A percentile compares a stretch with the other conserved stretches of the same genome.
phyloP scores from a whole-genome alignment of 805 yeast species.

The Candida rishiriensis region DNA sequence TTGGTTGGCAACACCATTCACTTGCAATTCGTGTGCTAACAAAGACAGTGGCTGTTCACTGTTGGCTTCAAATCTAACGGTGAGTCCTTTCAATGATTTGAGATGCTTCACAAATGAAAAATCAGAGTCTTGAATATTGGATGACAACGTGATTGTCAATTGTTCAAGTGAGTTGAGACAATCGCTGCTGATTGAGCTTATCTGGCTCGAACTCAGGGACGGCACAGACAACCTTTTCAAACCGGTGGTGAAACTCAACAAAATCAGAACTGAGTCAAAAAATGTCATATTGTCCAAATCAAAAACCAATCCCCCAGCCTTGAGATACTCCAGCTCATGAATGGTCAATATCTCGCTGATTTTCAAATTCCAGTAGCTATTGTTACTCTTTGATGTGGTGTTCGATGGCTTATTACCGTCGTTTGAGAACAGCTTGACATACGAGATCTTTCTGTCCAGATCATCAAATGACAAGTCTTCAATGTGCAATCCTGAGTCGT shows the following conservation, averaged over 20 bases:
- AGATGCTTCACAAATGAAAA: conserved; percentile 3
- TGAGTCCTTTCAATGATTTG: conserved; percentile 7
- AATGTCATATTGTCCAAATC: conserved; percentile 8
- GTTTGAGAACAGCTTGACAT: conserved; percentile 1
- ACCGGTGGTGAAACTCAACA: conserved; percentile 13
- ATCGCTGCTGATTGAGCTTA: background rate
- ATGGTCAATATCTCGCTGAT: conserved; percentile 8
- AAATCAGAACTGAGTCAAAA: conserved; percentile 14
- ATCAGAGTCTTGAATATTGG: background rate
- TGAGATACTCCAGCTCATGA: conserved; percentile 7
- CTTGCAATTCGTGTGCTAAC: conserved; percentile 7
- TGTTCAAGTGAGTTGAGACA: conserved; percentile 3
- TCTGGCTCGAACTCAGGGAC: conserved; percentile 4
- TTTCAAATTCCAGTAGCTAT: conserved; percentile 12
- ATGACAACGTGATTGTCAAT: conserved; percentile 3
- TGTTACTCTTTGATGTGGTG: conserved; percentile 1
- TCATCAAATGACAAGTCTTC: conserved; percentile 15
- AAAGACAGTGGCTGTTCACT: conserved; percentile 14
- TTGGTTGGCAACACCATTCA: conserved; percentile 2
- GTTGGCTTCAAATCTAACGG: conserved; percentile 18
- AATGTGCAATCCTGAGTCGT: conserved; percentile 8
- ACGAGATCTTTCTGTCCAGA: conserved; percentile 2
- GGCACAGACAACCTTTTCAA: conserved; percentile 10
- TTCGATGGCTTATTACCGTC: background rate
- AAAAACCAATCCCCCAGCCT: conserved; percentile 2